phyloP scores from a whole-genome alignment of 78 protist genomes.

The Planoprotostelium fungivorum region DNA sequence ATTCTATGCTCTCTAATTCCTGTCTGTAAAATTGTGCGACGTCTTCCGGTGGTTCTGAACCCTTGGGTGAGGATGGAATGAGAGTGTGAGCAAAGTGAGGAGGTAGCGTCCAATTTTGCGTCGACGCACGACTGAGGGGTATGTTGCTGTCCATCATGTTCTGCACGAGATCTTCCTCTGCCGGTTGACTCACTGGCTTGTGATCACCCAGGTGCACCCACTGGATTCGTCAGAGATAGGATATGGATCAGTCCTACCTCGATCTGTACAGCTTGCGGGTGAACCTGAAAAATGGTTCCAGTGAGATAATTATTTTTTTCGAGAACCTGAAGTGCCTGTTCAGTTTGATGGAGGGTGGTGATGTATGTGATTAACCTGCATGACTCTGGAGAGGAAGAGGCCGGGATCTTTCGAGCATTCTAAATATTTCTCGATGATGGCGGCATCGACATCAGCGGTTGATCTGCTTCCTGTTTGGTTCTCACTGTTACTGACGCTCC shows the following conservation, averaged over 20 bases:
- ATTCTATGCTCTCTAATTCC: no score
- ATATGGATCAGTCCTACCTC: background rate
- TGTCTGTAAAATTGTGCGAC: no score
- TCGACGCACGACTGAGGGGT: no score
- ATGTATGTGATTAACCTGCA: background rate
- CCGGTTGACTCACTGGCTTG: background rate
- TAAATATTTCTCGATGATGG: background rate
- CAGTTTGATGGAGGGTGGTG: background rate
- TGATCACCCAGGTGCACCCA: background rate
- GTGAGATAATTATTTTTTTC: background rate
- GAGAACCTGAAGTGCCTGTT: no score
- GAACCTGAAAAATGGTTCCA: background rate
- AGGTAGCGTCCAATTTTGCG: no score
- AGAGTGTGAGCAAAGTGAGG: no score
- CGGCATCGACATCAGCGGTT: background rate
- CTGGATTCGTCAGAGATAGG: background rate
- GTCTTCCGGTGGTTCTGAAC: no score
- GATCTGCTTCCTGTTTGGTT: background rate
- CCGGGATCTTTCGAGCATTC: background rate
- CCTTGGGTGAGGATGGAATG: no score
- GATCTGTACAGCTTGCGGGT: background rate
- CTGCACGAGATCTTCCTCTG: background rate
- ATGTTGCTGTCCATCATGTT: background rate
- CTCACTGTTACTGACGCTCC: background rate
- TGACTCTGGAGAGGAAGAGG: background rate